These are phyloP conservation scores for Fusarium luffae DNA, from an alignment of 2,329 filamentous ascomycete species.

Conservation along the genomic window DNA sequence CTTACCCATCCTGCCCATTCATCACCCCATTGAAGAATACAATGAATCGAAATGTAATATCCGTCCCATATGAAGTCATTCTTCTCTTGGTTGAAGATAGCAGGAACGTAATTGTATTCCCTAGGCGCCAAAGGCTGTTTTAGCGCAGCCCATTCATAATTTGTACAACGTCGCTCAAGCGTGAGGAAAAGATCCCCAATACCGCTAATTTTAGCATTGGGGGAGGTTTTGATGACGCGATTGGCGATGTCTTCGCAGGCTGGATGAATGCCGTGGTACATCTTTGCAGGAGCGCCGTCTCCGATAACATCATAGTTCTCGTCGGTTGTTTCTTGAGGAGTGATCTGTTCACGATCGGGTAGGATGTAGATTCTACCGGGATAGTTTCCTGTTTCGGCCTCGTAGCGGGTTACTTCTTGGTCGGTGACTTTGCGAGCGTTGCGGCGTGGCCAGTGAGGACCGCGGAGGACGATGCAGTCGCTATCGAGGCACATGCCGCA, in stretches of 20 bases:
- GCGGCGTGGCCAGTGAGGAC: background rate
- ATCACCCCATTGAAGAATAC: background rate
- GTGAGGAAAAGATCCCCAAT: background rate
- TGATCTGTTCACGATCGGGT: fast-evolving
- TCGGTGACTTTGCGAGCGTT: background rate
- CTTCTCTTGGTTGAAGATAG: background rate
- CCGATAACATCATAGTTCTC: too few species aligned
- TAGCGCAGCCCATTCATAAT: too few species aligned
- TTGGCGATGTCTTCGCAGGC: background rate
- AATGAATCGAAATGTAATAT: background rate
- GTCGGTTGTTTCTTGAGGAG: background rate
- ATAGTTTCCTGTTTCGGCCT: fast-evolving
- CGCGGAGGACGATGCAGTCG: background rate
- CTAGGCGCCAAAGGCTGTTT: fast-evolving
- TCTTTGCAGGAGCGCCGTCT: fast-evolving
- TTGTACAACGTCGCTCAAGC: constrained; percentile 1
- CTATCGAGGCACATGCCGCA: background rate
- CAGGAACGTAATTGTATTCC: background rate
- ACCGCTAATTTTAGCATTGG: background rate
- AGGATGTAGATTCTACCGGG: background rate
- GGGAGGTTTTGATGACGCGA: background rate
- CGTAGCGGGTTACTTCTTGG: background rate
- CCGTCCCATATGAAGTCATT: fast-evolving
- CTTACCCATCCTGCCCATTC: constrained; percentile 14
- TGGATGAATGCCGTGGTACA: background rate